Percentiles rank a stretch among this genome's conserved stretches.
Evolutionary conservation across 768 basidiomycete genomes (phyloP).

Genomic region (Mycena vitilis): DNA sequence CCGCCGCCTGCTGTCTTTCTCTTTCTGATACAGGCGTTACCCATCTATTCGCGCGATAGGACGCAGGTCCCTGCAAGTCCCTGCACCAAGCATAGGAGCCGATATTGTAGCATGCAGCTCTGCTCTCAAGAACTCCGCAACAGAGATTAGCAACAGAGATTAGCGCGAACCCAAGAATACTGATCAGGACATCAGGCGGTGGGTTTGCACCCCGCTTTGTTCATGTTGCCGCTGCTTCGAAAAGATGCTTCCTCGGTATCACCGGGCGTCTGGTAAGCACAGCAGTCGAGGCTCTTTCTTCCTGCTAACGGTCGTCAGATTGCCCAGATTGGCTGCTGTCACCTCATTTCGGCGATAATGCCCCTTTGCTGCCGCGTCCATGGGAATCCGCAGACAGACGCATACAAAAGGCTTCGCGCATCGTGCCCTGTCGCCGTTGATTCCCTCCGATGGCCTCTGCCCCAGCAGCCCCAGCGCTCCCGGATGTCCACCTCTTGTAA

Average conservation of each 20-base stretch:
- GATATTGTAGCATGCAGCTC: too few relatives aligned
- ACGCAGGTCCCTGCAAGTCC: too few relatives aligned
- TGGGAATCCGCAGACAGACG: not conserved
- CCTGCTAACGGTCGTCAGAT: not conserved
- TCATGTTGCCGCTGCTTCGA: not conserved
- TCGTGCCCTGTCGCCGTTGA: conserved; percentile 4
- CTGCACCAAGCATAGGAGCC: too few relatives aligned
- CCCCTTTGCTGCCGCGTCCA: conserved; percentile 10
- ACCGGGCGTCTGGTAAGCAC: not conserved
- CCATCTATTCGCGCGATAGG: too few relatives aligned
- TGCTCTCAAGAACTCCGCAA: not conserved
- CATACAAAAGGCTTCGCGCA: conserved; percentile 7
- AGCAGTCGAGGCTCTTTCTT: not conserved
- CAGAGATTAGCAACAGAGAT: conserved; percentile 2
- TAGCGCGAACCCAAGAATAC: not conserved
- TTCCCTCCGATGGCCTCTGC: conserved; percentile 16
- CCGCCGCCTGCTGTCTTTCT: too few relatives aligned
- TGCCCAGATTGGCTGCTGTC: not conserved
- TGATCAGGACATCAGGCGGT: not conserved
- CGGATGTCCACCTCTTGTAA: conserved; percentile 25
- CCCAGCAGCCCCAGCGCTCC: conserved; percentile 7
- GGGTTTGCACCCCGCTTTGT: not conserved
- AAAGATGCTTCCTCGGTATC: not conserved
- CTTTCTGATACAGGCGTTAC: too few relatives aligned
- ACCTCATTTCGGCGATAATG: not conserved